Percentiles rank a stretch among this genome's conserved stretches.
phyloP scores from a whole-genome alignment of 208 protist species.

The Leishmania tarentolae region DNA sequence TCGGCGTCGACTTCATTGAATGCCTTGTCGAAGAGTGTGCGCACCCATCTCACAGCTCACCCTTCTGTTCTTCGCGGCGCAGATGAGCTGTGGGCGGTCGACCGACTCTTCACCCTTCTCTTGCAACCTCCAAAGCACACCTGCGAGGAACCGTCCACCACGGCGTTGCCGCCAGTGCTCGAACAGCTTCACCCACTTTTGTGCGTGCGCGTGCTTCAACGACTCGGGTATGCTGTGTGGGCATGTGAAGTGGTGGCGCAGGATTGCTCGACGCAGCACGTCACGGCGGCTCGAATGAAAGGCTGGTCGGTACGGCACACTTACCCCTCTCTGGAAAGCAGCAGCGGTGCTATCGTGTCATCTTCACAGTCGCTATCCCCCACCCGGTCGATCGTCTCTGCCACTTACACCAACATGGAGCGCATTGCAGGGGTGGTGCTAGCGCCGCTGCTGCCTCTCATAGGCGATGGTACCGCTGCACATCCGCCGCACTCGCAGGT shows the following conservation, averaged over 20 bases:
- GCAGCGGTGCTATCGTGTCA: slow-evolving; percentile 15
- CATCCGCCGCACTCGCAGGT: slow-evolving; percentile 42
- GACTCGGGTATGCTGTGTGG: slow-evolving; percentile 54
- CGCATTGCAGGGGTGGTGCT: slow-evolving; percentile 16
- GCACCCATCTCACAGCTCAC: slow-evolving; percentile 11
- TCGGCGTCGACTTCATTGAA: slow-evolving; percentile 5
- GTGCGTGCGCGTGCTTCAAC: slow-evolving; percentile 48
- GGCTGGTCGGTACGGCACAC: slow-evolving; percentile 31
- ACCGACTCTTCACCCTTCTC: slow-evolving; percentile 21
- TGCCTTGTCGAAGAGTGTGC: slow-evolving; percentile 15
- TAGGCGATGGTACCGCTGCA: slow-evolving; percentile 22
- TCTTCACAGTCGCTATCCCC: slow-evolving; percentile 6
- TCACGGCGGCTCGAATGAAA: slow-evolving; percentile 1
- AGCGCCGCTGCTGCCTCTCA: slow-evolving; percentile 17
- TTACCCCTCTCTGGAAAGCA: slow-evolving; percentile 33
- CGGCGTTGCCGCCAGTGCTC: neutral
- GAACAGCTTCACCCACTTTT: slow-evolving; percentile 59
- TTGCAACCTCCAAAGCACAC: neutral
- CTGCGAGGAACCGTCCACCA: neutral
- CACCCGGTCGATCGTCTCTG: slow-evolving; percentile 11
- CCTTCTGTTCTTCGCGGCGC: neutral
- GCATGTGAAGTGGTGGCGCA: slow-evolving; percentile 12
- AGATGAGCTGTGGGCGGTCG: slow-evolving; percentile 14
- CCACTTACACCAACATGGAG: slow-evolving; percentile 12
- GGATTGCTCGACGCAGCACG: slow-evolving; percentile 10